Base-by-base conservation (phyloP, 2,329 filamentous ascomycete genomes). In the Lachnellula willkommii region DNA sequence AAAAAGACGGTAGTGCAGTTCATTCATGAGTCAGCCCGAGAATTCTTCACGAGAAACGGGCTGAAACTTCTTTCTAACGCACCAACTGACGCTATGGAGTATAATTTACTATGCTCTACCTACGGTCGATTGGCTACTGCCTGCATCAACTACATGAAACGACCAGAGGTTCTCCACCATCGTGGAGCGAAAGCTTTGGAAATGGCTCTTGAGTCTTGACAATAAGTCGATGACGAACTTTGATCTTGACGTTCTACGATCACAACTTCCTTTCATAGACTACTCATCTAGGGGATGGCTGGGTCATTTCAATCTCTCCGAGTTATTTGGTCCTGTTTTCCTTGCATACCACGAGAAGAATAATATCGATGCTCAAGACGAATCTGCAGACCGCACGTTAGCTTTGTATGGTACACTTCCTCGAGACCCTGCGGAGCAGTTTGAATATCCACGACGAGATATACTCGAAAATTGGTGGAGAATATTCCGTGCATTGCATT, bases 31-130 rank as follows among this genome's bases (percentile, higher is more conserved):
- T 69, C 66, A 5, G 62, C 74, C 52, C 60, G 66, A 24, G 70
- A 75, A 20, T 75, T 71, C 52, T 59, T 75, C n/a, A 54, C 71
- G 1, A 66, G 69, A 47, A 66, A 70, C 15, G 58, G 60, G 3
- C 17, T 49, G 22, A 26, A 40, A 47, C 35, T 47, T 8, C 11
- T 51, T 5, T 12, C 26, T 15, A 47, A 51, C 32, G 20, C 47
- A 20, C 20, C 40, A 39, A 12, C 5, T 48, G 26, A 39, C 2
- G 40, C 9, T 4, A 11, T 4, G 35, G 9, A 11, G 11, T 11
- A 2, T 37, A 37, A 37, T 3, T 37, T 45, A 5, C 32, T 61
- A n/a, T 54, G 57, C 24, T 40, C 54, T 47, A 56, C 57, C 24
- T 52, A 60, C 36, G 46, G 56, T 15, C 36, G 53, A 5, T 45